A percentile compares a stretch with the other conserved stretches of the same genome.
Evolutionary conservation across 495 filamentous ascomycete genomes (phyloP).

Genomic region (Talaromyces adpressus): DNA sequence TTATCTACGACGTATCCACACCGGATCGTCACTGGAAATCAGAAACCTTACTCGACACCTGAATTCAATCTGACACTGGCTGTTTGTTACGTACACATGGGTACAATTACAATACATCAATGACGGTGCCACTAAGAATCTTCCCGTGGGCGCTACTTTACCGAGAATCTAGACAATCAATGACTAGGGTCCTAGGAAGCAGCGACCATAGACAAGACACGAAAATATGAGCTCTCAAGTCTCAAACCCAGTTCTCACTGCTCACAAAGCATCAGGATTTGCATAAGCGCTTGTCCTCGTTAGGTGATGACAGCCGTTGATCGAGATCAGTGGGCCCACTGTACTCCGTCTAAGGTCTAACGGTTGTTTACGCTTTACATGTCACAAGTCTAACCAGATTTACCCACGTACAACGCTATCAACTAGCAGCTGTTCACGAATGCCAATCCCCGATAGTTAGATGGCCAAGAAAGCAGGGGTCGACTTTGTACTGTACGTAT

Average conservation of each 20-base stretch:
- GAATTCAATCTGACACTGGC: neutral
- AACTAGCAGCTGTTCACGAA: neutral
- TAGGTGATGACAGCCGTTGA: conserved; percentile 7
- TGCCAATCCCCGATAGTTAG: neutral
- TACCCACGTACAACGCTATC: neutral
- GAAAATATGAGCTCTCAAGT: neutral
- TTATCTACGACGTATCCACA: neutral
- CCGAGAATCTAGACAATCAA: neutral
- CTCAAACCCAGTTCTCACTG: too few relatives aligned
- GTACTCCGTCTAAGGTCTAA: conserved; percentile 2
- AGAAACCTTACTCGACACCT: neutral
- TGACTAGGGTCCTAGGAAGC: neutral
- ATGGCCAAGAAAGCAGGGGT: neutral
- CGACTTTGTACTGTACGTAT: neutral
- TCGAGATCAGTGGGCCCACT: conserved; percentile 4
- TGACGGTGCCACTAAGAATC: neutral
- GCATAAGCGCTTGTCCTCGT: neutral
- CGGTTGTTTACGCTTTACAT: neutral
- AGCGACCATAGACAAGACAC: neutral
- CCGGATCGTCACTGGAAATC: neutral
- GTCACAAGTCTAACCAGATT: neutral
- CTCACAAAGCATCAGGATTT: neutral
- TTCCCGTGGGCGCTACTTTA: neutral
- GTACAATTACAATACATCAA: neutral
- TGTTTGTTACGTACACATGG: neutral